Conservation (phyloP, 192 early-diverging fungal genomes). For the Borealophlyctis nickersoniae region DNA sequence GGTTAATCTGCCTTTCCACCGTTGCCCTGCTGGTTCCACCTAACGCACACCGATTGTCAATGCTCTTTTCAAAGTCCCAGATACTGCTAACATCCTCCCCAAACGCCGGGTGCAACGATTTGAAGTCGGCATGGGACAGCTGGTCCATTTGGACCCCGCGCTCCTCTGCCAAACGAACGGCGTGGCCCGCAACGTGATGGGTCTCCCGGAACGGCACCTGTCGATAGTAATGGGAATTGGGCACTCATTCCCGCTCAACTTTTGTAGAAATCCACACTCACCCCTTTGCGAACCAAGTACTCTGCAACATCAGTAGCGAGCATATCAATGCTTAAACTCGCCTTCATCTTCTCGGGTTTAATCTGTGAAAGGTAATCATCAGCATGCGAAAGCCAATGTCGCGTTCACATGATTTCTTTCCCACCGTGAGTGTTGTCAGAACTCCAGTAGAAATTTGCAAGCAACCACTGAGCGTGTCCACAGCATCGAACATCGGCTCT, state of each 20-base stretch:
- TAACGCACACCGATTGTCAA: constrained; percentile 81
- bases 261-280: constrained; percentile 23
- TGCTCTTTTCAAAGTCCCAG: constrained; percentile 89
- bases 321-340: constrained; percentile 84
- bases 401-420: constrained; percentile 1
- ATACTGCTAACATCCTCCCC: constrained; percentile 74
- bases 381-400: neutral
- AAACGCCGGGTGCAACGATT: constrained; percentile 82
- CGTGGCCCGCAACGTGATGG: constrained; percentile 95
- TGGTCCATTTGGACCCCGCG: constrained; percentile 67
- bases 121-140: constrained; percentile 76
- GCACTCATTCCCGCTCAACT: constrained; percentile 6
- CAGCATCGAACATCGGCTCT: constrained; percentile 96
- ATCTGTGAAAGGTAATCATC: constrained; percentile 56
- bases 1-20: constrained; percentile 78
- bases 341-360: constrained; percentile 78
- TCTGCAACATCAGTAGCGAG: constrained; percentile 98
- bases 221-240: neutral
- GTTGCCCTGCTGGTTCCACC: constrained; percentile 85
- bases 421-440: constrained; percentile 79
- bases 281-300: constrained; percentile 95
- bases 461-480: constrained; percentile 83
- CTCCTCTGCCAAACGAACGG: constrained; percentile 91
- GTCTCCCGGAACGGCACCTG: constrained; percentile 96
- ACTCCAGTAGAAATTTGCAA: constrained; percentile 92